These are phyloP conservation scores for Puccinia coronata DNA, from an alignment of 1,284 basidiomycete genomes.

Conservation along the genomic window DNA sequence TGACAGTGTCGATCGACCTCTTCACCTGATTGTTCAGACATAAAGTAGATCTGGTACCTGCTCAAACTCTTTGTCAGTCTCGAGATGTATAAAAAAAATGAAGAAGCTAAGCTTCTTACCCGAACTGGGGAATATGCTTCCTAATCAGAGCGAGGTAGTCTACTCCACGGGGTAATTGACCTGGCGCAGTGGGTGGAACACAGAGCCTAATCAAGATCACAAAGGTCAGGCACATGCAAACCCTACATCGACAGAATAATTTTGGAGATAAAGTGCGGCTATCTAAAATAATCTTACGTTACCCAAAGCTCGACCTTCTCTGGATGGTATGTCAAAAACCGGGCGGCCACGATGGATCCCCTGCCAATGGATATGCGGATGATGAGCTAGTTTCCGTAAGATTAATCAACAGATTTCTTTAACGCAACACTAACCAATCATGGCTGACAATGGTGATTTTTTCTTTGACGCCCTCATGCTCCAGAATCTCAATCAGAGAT, in stretches of 20 bases:
- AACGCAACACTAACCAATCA: constrained; percentile 33
- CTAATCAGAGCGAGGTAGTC: constrained; percentile 15
- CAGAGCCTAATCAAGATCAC: constrained; percentile 17
- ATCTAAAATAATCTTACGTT: constrained; percentile 29
- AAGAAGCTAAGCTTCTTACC: background rate
- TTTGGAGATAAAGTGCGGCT: background rate
- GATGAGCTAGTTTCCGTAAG: background rate
- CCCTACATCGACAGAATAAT: no score
- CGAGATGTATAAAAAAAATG: background rate
- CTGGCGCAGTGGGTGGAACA: constrained; percentile 24
- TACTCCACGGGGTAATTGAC: background rate
- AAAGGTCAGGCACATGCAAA: background rate
- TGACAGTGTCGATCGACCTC: constrained; percentile 8
- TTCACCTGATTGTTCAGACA: constrained; percentile 4
- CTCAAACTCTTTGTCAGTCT: background rate
- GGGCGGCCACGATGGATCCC: constrained; percentile 24
- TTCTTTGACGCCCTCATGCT: constrained; percentile 2
- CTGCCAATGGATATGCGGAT: background rate
- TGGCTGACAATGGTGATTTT: constrained; percentile 33
- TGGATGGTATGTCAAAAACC: constrained; percentile 34
- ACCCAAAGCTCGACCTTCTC: constrained; percentile 25
- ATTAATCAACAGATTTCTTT: background rate
- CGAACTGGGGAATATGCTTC: constrained; percentile 29
- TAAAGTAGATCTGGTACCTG: constrained; percentile 45
- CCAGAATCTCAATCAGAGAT: constrained; percentile 24